Base-by-base conservation (phyloP, 2,329 filamentous ascomycete species). In the Emericellopsis cladophorae region DNA sequence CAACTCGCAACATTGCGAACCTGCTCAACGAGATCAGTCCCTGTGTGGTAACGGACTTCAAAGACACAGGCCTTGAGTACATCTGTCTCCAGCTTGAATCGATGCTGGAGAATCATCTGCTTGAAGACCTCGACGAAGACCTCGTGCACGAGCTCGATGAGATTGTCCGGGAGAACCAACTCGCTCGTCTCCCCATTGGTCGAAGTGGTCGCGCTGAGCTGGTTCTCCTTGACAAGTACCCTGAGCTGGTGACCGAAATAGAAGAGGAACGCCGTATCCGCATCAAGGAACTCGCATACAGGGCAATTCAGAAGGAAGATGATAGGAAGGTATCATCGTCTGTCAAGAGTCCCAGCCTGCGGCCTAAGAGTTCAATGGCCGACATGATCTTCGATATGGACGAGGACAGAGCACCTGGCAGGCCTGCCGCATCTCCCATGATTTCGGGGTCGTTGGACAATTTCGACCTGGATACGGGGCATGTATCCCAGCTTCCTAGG, bases 371-470 rank as follows among this genome's bases (percentile, higher is more conserved):
- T 16, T 89, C 83, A 0, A 66, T 72, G 1, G 71, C 70, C 31
- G 89, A 95, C 49, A 70, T 95, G 41, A 94, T 95, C 58, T 95
- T 95, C 54, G 79, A 86, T 48, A 95, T 95, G 88, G 90, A 95
- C 44, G 88, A 93, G 31, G 86, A 88, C 35, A 14, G 21, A 11
- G 29, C 29, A 18, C 37, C 40, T 5, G 24, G 21, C 8, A 33
- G 53, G 11, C 40, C 42, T 11, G 42, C 46, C 7, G 46, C 49
- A 23, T 45, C 49, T 4, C 37, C 44, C 15, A 44, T 49, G 12
- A 35, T 42, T 15, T 29, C 36, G 4, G 40, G 40, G 12, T 37
- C 15, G 18, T 38, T 34, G 6, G n/a, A 44, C 21, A 48, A 44
- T 9, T 46, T 48, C 9, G 50, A 52, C 14, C 42, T 51, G 3